Base-by-base conservation (phyloP, 768 basidiomycete species). In the Mycena venus region DNA sequence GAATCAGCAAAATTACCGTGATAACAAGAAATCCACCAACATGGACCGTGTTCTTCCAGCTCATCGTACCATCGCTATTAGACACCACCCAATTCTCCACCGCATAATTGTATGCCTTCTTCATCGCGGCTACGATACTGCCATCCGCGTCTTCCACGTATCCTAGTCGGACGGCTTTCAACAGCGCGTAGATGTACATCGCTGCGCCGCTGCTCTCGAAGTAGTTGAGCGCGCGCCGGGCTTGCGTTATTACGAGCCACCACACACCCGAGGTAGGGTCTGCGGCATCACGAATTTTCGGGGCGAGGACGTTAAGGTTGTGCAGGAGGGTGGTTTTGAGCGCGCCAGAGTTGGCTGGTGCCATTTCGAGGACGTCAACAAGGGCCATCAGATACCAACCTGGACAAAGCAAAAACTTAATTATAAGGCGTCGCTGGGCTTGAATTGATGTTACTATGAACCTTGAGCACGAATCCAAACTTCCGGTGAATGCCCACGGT, bases 161-260 rank as follows among this genome's bases (percentile, higher is more conserved):
- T 2, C 88, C 86, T 47, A 84, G 66, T 70, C 88, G 82, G 21
- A 88, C 84, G 6, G 82, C 86, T 70, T 87, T 87, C 75, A 90
- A 71, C 51, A 89, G 75, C 0, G 87, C 71, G 76, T 89, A 90
- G 4, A 88, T 85, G 68, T 84, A 88, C 88, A 89, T 89, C 53
- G 83, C 80, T 11, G 82, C 75, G 1, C 84, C 88, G 71, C 86
- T 87, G 79, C 86, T 87, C 81, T 90, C 88, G 68, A 89, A 88
- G 73, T 89, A 89, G 73, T 90, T 90, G 42, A 80, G 80, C 31
- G 79, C 77, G 25, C 87, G 77, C 29, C 86, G 86, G 19, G 88
- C 86, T 75, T 89, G 85, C 15, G 85, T 87, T 27, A 88, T 81
- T 21, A 90, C 88, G 32, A 88, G 82, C 88, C 88, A 89, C 87